Conservation (phyloP, 1,284 basidiomycete species). For the Wolfiporia cocos region DNA sequence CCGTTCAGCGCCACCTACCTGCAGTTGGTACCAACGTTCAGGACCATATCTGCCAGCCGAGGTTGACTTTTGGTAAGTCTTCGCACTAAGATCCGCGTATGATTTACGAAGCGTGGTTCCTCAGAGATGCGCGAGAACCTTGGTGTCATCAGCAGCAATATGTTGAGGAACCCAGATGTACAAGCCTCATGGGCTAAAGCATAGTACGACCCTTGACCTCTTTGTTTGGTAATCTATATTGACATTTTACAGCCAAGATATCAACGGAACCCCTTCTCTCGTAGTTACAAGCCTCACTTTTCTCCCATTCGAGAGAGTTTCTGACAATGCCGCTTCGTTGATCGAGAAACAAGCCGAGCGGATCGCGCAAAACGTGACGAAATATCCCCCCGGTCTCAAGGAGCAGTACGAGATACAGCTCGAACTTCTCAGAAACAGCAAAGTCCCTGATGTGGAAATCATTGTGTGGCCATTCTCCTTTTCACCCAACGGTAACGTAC, state of each 20-base stretch:
- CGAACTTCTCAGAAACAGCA: neutral
- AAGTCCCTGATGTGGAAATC: neutral
- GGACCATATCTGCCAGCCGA: conserved; percentile 21
- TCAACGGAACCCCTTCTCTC: neutral
- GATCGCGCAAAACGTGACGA: neutral
- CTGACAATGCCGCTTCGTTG: neutral
- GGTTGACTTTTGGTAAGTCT: neutral
- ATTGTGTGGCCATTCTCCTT: neutral
- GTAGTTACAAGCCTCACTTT: neutral
- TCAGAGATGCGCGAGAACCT: conserved; percentile 19
- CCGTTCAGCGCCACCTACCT: conserved; percentile 17
- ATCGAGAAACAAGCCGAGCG: neutral
- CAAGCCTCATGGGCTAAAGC: conserved; percentile 20
- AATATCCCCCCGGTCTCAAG: neutral
- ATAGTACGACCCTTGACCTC: neutral
- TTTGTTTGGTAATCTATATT: neutral
- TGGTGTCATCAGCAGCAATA: conserved; percentile 19
- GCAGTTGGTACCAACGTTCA: conserved; percentile 31
- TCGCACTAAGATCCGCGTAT: neutral
- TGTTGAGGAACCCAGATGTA: conserved; percentile 17
- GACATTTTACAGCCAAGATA: neutral
- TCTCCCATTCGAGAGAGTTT: neutral
- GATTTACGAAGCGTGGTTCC: no score
- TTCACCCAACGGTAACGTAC: neutral
- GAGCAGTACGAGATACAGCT: neutral